A percentile compares a stretch with the other conserved stretches of the same genome.
Evolutionary conservation across 2,329 filamentous ascomycete species (phyloP).

Genomic region (Alternaria angustiovoidea): DNA sequence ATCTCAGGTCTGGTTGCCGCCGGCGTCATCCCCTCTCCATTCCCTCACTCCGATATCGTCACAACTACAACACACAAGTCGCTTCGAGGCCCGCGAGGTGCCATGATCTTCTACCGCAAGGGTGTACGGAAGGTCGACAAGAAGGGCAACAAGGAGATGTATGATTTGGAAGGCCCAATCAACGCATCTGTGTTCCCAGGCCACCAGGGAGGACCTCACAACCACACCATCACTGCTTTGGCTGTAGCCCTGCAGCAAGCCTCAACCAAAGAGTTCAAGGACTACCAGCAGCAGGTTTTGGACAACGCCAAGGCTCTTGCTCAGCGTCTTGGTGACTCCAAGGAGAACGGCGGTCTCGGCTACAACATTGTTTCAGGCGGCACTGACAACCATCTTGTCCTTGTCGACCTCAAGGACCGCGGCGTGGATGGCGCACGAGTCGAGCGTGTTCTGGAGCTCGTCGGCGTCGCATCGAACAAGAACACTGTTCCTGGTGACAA

Average conservation of each 20-base stretch:
- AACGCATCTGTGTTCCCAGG: conserved; percentile 99
- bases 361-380: conserved; percentile 96
- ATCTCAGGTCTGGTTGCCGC: conserved; percentile 96
- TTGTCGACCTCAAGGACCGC: conserved; percentile 89
- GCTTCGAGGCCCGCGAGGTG: conserved; percentile 93
- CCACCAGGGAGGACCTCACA: conserved; percentile 98
- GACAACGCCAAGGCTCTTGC: conserved; percentile 93
- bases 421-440: conserved; percentile 91
- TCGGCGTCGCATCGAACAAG: conserved; percentile 99
- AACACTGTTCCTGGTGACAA: conserved; percentile 98
- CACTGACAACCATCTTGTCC: conserved; percentile 97
- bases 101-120: conserved; percentile 99
- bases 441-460: conserved; percentile 94
- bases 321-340: conserved; percentile 73
- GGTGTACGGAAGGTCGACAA: conserved; percentile 88
- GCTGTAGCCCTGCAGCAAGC: conserved; percentile 96
- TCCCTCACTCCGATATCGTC: conserved; percentile 91
- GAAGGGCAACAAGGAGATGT: conserved; percentile 91
- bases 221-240: conserved; percentile 98
- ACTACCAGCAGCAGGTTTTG: conserved; percentile 92
- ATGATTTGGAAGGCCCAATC: conserved; percentile 94
- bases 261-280: conserved; percentile 85
- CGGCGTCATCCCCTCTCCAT: conserved; percentile 91
- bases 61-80: conserved; percentile 99
- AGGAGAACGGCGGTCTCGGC: conserved; percentile 72